Evolutionary conservation across 768 basidiomycete species (phyloP).

Genomic region (Nidularia pulvinata): DNA sequence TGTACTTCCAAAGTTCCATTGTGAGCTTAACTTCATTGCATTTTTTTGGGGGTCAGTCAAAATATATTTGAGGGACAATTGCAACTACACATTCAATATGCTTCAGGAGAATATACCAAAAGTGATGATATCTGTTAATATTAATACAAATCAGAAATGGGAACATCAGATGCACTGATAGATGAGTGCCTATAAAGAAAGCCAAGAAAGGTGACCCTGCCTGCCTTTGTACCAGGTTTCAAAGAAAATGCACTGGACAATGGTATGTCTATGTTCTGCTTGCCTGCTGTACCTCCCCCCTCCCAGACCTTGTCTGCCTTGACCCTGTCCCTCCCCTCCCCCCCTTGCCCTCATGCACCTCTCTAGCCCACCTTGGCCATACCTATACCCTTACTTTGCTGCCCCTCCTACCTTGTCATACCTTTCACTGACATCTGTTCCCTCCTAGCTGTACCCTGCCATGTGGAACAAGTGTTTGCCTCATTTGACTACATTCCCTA

Average conservation of each 20-base stretch:
- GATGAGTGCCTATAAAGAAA: too few relatives aligned
- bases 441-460: constrained; percentile 11
- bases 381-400: neutral
- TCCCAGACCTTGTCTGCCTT: neutral
- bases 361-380: neutral
- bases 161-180: too few relatives aligned
- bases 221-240: constrained; percentile 15
- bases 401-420: neutral
- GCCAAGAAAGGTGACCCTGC: too few relatives aligned
- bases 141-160: too few relatives aligned
- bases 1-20: constrained; percentile 15
- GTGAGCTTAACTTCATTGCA: constrained; percentile 5
- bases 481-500: constrained; percentile 16
- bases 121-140: too few relatives aligned
- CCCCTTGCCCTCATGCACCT: neutral
- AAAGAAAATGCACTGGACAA: constrained; percentile 13
- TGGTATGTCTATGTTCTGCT: constrained; percentile 8
- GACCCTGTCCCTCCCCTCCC: neutral
- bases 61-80: too few relatives aligned
- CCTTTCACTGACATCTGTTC: neutral
- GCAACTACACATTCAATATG: too few relatives aligned
- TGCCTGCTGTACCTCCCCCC: neutral
- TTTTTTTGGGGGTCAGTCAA: neutral
- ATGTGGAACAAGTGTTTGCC: constrained; percentile 12
- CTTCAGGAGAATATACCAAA: too few relatives aligned